Evolutionary conservation across 345 rosid genomes (phyloP), one percentile per base, ranked within the genome.

Genomic region (Eucalyptus cladocalyx): DNA sequence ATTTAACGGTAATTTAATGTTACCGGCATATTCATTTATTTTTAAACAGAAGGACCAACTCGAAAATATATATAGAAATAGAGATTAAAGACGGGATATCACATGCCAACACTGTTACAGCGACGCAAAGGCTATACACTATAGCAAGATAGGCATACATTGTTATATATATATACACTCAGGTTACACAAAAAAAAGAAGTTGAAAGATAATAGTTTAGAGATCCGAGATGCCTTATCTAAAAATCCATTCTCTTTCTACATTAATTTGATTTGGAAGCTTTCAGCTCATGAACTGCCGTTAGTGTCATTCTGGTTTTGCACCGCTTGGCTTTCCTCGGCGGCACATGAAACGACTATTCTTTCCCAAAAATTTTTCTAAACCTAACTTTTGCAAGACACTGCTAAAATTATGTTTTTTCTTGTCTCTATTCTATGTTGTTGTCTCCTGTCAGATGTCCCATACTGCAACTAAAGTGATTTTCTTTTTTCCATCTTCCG

Each of bases 111-210:
- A 45, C 10, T 8, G 45, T 43, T 43, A 43, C 3, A 43, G 9
- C 45, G 9, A 1, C 2, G 3, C 10, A 43, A 8, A 43, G 3
- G 45, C 3, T 43, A 45, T 45, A 45, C 1, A 45, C 48, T 45
- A 0, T 10, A 45, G 4, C 11, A 45, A 47, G 4, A 47, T 47
- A 47, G 48, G 0, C 48, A 47, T 47, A 47, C 12, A 47, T 1
- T 45, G 4, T 47, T 48, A 48, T 6, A 30, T 7, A 62, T 28
- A 28, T 28, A 28, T 5, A 60, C 1, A 60, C 9, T 12, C 17
- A 16, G 13, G 17, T 60, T 62, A 62, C 32, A 60, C n/a, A 4
- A 26, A 60, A 26, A 7, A 62, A 14, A 7, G 1, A 14, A 65
- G 3, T 65, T 7, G 10, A n/a, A 62, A 65, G 37, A 30, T 3